Evolutionary conservation across 2,329 filamentous ascomycete species (phyloP), one percentile per base, ranked within the genome.

Genomic region (Sclerotinia subarctica): DNA sequence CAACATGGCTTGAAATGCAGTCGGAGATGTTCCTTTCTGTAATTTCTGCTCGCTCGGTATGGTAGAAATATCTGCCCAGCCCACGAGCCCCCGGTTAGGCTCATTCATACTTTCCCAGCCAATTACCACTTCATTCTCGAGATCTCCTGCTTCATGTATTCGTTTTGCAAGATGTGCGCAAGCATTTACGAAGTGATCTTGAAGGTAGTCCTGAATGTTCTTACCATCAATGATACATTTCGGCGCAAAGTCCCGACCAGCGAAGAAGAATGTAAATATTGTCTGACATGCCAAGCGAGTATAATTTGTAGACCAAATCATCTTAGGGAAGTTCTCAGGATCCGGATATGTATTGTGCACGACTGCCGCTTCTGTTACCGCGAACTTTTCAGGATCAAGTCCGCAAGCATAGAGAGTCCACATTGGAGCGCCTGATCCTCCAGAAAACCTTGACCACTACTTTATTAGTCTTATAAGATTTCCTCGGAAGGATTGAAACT

Each of bases 221-320:
- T 93, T 84, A 52, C 93, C 93, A 77, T 99, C 89, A 67, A 99
- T 94, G 73, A 97, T 91, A 73, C 94, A 97, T 76, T 97, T 97
- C 4, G 96, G 96, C 1, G 95, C 92, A 81, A 97, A 98, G 75
- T 96, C 92, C 71, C 84, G 88, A 47, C 95, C 95, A 11, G 86
- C 94, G 78, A 96, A 99, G 81, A 97, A 99, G 64, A 98, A 81
- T 0, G 94, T 97, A 78, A 97, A 98, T 73, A 98, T 93, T 57
- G 93, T 94, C 72, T 94, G 92, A 62, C 90, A 91, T 3, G 90
- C 94, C 62, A 98, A 83, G 32, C 95, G 87, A 70, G 88, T 91
- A 79, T 99, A 99, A 78, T 99, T 99, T 64, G 96, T 98, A 21
- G 94, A 93, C 95, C 95, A 99, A 68, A 98, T 94, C 96, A 99